Evolutionary conservation across 2,329 filamentous ascomycete genomes (phyloP).

Genomic region (Paraconiothyrium sp.): DNA sequence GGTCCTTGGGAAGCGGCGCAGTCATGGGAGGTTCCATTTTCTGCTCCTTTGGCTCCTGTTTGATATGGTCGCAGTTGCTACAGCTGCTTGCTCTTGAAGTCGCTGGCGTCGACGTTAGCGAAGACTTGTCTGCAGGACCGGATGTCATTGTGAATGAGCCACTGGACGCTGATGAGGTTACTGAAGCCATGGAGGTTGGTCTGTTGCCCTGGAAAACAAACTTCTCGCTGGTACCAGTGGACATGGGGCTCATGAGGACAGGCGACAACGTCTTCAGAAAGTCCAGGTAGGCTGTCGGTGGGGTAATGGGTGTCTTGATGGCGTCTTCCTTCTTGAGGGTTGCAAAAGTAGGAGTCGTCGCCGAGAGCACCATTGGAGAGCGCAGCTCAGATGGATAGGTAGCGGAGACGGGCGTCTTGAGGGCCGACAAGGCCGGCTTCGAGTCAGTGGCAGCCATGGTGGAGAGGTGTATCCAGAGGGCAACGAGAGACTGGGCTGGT

Average conservation of each 20-base stretch:
- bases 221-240: conserved; percentile 64
- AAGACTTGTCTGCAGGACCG: conserved; percentile 43
- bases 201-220: conserved; percentile 59
- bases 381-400: conserved; percentile 63
- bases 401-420: conserved; percentile 69
- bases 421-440: conserved; percentile 53
- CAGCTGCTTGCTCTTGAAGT: conserved; percentile 52
- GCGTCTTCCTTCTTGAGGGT: conserved; percentile 73
- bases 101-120: conserved; percentile 35
- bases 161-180: conserved; percentile 49
- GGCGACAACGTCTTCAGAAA: conserved; percentile 85
- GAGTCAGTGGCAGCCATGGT: conserved; percentile 52
- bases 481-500: conserved; percentile 43
- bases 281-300: conserved; percentile 88
- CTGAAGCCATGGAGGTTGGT: conserved; percentile 42
- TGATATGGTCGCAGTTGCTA: conserved; percentile 46
- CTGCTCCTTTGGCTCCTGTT: conserved; percentile 37
- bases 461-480: conserved; percentile 31
- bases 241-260: conserved; percentile 73
- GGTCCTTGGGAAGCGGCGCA: conserved; percentile 52
- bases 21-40: conserved; percentile 4
- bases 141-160: conserved; percentile 49
- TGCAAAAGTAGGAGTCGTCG: conserved; percentile 57
- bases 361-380: conserved; percentile 70
- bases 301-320: conserved; percentile 86